These are phyloP conservation scores for Syncephalastrum monosporum DNA, from an alignment of 371 early-diverging fungal genomes.

Conservation along the genomic window DNA sequence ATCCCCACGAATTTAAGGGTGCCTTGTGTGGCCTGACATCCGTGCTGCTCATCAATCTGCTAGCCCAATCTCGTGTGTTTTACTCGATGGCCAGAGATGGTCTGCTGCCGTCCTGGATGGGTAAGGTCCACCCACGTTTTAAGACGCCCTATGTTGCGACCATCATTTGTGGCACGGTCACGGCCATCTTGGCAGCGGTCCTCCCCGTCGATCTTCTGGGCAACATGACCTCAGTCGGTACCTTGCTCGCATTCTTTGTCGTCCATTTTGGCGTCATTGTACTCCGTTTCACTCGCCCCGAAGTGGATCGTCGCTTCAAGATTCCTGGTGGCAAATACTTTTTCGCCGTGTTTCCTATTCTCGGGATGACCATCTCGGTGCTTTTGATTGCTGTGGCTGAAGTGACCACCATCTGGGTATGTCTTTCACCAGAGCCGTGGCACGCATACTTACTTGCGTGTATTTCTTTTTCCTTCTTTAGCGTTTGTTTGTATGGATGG, in stretches of 20 bases:
- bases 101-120: constrained; percentile 69
- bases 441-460: too few relatives aligned
- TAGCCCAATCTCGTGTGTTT: constrained; percentile 87
- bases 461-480: neutral
- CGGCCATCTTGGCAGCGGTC: constrained; percentile 67
- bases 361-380: constrained; percentile 58
- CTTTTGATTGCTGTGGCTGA: constrained; percentile 61
- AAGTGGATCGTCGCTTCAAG: constrained; percentile 67
- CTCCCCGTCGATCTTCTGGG: constrained; percentile 80
- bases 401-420: constrained; percentile 47
- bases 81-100: constrained; percentile 85
- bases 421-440: too few relatives aligned
- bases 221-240: constrained; percentile 83
- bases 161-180: constrained; percentile 62
- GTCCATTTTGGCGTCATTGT: constrained; percentile 76
- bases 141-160: constrained; percentile 76
- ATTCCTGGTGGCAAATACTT: constrained; percentile 66
- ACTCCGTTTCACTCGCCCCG: constrained; percentile 70
- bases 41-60: constrained; percentile 68
- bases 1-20: constrained; percentile 26
- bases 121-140: constrained; percentile 56
- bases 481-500: constrained; percentile 62
- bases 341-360: constrained; percentile 52
- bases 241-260: constrained; percentile 80
- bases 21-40: constrained; percentile 77